A percentile compares a stretch with the other conserved stretches of the same genome.
These are phyloP conservation scores for Haplographium delicatum DNA, from an alignment of 495 filamentous ascomycete genomes.

Conservation along the genomic window DNA sequence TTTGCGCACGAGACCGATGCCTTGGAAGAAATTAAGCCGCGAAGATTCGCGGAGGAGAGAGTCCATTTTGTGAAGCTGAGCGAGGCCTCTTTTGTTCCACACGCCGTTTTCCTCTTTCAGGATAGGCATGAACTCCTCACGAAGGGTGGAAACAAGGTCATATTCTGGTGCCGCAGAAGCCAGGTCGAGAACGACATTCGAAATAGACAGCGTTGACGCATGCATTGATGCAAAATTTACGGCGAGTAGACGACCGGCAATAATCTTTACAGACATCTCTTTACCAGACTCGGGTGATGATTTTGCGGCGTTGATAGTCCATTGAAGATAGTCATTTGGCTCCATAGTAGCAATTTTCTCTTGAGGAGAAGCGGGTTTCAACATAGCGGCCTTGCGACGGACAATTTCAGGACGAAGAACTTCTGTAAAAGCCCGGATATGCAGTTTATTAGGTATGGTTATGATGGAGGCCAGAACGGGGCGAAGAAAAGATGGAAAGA, in stretches of 20 bases:
- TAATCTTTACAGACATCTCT: background rate
- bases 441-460: background rate
- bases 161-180: background rate
- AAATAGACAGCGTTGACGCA: background rate
- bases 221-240: background rate
- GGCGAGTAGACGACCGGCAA: background rate
- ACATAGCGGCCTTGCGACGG: background rate
- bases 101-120: background rate
- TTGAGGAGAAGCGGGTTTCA: background rate
- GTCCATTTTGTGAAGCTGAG: background rate
- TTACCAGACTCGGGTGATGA: background rate
- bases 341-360: background rate
- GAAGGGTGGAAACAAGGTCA: too few species aligned
- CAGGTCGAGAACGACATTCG: background rate
- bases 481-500: background rate
- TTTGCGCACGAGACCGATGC: background rate
- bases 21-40: background rate
- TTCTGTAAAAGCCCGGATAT: background rate
- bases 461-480: background rate
- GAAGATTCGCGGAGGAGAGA: background rate
- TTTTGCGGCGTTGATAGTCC: background rate
- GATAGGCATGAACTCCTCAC: background rate
- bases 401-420: background rate
- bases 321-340: background rate
- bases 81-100: background rate